Percentiles rank a stretch among this genome's conserved stretches.
phyloP scores from a whole-genome alignment of 108 stramenopile genomes.

The Skeletonema tropicum region DNA sequence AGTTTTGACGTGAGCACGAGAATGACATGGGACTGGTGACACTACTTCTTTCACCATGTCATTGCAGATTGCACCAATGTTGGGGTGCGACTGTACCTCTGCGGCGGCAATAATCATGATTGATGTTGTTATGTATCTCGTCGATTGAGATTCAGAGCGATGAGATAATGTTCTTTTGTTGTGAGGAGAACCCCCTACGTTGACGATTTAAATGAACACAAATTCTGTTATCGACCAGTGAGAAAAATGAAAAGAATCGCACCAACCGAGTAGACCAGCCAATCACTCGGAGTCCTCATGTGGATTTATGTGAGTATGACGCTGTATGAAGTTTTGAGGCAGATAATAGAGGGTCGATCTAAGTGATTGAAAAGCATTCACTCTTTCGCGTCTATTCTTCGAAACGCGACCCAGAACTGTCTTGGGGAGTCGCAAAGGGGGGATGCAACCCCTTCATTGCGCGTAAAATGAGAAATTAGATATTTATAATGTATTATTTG shows the following conservation, averaged over 20 bases:
- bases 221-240: too few species aligned
- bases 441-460: too few species aligned
- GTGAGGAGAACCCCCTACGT: not conserved
- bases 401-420: too few species aligned
- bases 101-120: not conserved
- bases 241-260: not conserved
- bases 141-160: not conserved
- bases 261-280: not conserved
- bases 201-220: too few species aligned
- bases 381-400: too few species aligned
- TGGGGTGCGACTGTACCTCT: not conserved
- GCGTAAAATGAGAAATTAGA: too few species aligned
- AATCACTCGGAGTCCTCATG: not conserved
- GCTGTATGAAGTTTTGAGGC: too few species aligned
- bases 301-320: not conserved
- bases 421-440: too few species aligned
- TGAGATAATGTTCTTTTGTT: not conserved
- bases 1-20: not conserved
- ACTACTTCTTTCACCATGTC: not conserved
- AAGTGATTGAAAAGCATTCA: not conserved
- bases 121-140: not conserved
- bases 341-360: not conserved
- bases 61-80: not conserved
- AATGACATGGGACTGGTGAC: not conserved
- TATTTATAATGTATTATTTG: too few species aligned